Conservation (phyloP, 108 stramenopile species). For the Schizochytrium sp. region DNA sequence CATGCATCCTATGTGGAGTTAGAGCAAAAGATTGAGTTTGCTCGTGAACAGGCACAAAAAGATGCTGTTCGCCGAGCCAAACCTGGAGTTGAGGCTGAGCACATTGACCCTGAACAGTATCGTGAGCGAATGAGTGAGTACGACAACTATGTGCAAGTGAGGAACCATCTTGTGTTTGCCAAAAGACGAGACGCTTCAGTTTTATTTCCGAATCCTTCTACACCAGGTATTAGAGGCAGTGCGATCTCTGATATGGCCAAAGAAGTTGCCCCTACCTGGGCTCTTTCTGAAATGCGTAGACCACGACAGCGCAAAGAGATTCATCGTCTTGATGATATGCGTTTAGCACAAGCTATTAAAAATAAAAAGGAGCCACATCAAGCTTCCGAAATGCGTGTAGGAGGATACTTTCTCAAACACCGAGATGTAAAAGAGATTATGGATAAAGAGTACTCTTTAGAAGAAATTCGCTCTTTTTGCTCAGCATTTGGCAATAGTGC, state of each 20-base stretch:
- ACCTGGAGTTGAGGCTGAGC: background rate
- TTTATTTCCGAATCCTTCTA: background rate
- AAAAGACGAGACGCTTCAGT: too few species aligned
- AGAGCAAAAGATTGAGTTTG: background rate
- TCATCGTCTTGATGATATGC: background rate
- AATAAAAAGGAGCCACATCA: background rate
- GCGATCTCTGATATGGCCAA: background rate
- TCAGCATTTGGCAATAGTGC: background rate
- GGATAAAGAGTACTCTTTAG: conserved; percentile 35
- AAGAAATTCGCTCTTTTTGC: conserved; percentile 17
- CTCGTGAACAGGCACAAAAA: background rate
- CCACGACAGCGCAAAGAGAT: conserved; percentile 28
- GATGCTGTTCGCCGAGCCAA: background rate
- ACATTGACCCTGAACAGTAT: background rate
- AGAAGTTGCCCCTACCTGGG: conserved; percentile 41
- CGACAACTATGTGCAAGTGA: background rate
- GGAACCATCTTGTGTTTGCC: conserved; percentile 26
- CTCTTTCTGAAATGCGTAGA: background rate
- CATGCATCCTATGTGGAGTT: background rate
- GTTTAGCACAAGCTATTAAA: background rate
- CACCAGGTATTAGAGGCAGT: background rate
- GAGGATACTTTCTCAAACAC: conserved; percentile 40
- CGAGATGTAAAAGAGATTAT: background rate
- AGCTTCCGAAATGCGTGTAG: conserved; percentile 6
- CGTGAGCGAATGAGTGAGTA: conserved; percentile 29